Percentiles rank a stretch among this genome's conserved stretches.
phyloP scores from a whole-genome alignment of 441 rosid genomes.

The Eugenia klotzschiana region DNA sequence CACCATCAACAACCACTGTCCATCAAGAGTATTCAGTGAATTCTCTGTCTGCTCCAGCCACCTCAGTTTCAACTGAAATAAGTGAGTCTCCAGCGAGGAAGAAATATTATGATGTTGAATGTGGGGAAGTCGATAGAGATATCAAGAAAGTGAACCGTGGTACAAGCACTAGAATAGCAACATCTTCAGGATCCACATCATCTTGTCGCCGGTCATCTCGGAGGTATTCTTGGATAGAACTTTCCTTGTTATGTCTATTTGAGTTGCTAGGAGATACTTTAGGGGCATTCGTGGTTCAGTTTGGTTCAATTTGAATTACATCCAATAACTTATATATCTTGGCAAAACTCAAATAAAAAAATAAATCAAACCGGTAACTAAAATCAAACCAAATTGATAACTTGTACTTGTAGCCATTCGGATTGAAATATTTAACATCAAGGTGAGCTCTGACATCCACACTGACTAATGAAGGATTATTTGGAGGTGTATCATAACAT shows the following conservation, averaged over 20 bases:
- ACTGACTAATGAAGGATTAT: background rate
- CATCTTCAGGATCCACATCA: constrained; percentile 38
- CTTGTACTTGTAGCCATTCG: background rate
- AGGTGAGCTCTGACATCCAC: background rate
- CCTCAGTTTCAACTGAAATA: constrained; percentile 39
- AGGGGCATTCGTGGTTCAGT: background rate
- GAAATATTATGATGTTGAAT: constrained; percentile 17
- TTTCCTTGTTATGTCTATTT: background rate
- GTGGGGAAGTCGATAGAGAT: constrained; percentile 18
- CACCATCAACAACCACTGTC: constrained; percentile 18
- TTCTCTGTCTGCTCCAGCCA: constrained; percentile 49
- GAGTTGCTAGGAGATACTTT: background rate
- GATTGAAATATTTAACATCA: background rate
- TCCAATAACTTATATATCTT: background rate
- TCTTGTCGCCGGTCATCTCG: constrained; percentile 48
- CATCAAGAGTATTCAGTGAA: constrained; percentile 40
- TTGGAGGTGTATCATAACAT: background rate
- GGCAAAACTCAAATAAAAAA: background rate
- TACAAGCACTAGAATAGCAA: constrained; percentile 13
- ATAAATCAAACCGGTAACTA: background rate
- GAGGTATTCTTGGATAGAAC: constrained; percentile 10
- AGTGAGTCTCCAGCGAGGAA: constrained; percentile 36
- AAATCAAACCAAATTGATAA: background rate
- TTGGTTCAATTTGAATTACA: background rate
- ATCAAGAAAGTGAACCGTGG: constrained; percentile 22